These are phyloP conservation scores for Acer saccharum DNA, from an alignment of 345 rosid species.

Conservation along the genomic window DNA sequence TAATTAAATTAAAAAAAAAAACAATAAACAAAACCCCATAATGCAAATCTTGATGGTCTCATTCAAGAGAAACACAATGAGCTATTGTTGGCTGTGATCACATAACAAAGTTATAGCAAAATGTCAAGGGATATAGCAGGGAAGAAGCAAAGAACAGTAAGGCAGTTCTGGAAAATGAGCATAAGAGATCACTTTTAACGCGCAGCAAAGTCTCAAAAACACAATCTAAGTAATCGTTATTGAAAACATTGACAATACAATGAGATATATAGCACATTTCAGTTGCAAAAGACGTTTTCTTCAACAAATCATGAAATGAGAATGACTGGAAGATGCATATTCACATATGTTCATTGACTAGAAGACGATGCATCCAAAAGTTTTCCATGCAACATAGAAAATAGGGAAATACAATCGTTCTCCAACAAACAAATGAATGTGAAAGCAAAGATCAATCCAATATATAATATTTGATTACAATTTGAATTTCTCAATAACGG, in stretches of 20 bases:
- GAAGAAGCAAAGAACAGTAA: neutral
- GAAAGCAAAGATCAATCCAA: neutral
- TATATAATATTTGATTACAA: neutral
- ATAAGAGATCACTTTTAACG: neutral
- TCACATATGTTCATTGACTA: slow-evolving; percentile 2
- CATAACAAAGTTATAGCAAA: too few relatives aligned
- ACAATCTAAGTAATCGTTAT: neutral
- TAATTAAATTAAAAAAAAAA: too few relatives aligned
- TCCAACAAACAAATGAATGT: neutral
- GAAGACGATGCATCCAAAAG: neutral
- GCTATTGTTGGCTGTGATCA: too few relatives aligned
- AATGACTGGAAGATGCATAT: neutral
- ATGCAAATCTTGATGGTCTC: neutral
- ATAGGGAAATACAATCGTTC: neutral
- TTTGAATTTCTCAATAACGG: neutral
- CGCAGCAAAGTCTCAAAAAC: neutral
- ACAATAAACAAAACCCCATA: too few relatives aligned
- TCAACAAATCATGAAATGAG: neutral
- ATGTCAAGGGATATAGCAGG: too few relatives aligned
- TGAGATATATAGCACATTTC: neutral
- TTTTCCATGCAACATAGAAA: neutral
- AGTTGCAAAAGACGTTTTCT: neutral
- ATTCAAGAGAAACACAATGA: neutral
- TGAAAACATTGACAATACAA: neutral
- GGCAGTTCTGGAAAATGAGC: neutral